Percentiles rank a stretch among this genome's conserved stretches.
Conservation (phyloP, 495 filamentous ascomycete species). For the Penicillium macrosclerotiorum region DNA sequence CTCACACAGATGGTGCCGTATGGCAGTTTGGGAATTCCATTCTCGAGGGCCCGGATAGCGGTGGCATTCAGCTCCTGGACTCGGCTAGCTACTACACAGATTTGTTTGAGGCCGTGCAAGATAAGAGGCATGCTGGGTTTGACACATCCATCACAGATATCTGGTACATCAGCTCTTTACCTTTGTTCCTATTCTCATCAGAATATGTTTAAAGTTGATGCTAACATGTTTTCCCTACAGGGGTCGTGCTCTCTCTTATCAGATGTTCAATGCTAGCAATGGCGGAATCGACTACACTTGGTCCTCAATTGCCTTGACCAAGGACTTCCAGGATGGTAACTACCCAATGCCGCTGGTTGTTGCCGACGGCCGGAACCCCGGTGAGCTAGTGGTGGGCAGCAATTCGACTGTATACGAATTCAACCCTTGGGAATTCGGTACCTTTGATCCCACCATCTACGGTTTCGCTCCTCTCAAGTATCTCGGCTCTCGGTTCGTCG, state of each 20-base stretch:
- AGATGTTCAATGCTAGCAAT: conserved; percentile 74
- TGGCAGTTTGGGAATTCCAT: conserved; percentile 84
- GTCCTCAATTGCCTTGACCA: conserved; percentile 74
- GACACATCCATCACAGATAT: conserved; percentile 82
- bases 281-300: conserved; percentile 82
- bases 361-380: conserved; percentile 69
- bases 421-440: conserved; percentile 85
- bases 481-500: conserved; percentile 76
- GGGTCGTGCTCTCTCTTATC: conserved; percentile 73
- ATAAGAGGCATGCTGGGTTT: conserved; percentile 70
- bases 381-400: conserved; percentile 58
- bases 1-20: conserved; percentile 38
- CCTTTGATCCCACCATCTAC: conserved; percentile 76
- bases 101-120: conserved; percentile 57
- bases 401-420: conserved; percentile 87
- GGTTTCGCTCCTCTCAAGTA: conserved; percentile 75
- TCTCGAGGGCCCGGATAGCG: conserved; percentile 59
- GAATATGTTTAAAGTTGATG: background rate
- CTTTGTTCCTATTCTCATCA: conserved; percentile 10
- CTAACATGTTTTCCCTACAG: conserved; percentile 21
- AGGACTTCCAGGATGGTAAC: conserved; percentile 65
- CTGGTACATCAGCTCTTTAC: conserved; percentile 49
- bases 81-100: conserved; percentile 65
- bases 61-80: conserved; percentile 51
- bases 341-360: conserved; percentile 83